Conservation (phyloP, 768 basidiomycete genomes). For the Suillus hirtellus region DNA sequence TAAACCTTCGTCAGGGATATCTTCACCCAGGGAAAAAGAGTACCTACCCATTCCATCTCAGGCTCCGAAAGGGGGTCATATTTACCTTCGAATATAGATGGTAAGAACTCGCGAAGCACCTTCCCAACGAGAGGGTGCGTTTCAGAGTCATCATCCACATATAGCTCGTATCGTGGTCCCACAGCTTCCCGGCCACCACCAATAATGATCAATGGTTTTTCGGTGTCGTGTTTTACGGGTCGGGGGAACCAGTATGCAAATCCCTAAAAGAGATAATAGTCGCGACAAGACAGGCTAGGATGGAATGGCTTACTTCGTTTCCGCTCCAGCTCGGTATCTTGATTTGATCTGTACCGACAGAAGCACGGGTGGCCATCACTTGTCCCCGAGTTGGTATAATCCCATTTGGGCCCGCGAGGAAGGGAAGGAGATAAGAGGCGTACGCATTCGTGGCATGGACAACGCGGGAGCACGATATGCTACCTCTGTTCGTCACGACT, state of each 20-base stretch:
- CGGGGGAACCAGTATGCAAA: constrained; percentile 87
- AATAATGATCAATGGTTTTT: constrained; percentile 63
- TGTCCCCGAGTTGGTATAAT: constrained; percentile 79
- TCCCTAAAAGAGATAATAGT: constrained; percentile 29
- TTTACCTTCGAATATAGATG: constrained; percentile 53
- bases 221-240: constrained; percentile 34
- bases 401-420: constrained; percentile 46
- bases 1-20: constrained; percentile 25
- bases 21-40: not conserved
- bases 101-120: constrained; percentile 59
- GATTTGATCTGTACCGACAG: constrained; percentile 39
- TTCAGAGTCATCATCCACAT: constrained; percentile 57
- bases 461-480: constrained; percentile 58
- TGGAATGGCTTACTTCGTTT: constrained; percentile 29
- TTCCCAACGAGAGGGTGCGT: constrained; percentile 49
- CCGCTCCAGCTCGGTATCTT: constrained; percentile 49
- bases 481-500: constrained; percentile 67
- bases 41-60: constrained; percentile 80
- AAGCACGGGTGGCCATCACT: constrained; percentile 48
- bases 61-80: constrained; percentile 42
- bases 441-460: constrained; percentile 91
- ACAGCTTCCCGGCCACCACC: constrained; percentile 63
- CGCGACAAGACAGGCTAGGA: not conserved
- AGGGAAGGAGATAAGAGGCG: constrained; percentile 73
- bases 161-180: constrained; percentile 45